Percentiles rank a stretch among this genome's conserved stretches.
Evolutionary conservation across 2,329 filamentous ascomycete genomes (phyloP).

Genomic region (Arthrobotrys sinensis): DNA sequence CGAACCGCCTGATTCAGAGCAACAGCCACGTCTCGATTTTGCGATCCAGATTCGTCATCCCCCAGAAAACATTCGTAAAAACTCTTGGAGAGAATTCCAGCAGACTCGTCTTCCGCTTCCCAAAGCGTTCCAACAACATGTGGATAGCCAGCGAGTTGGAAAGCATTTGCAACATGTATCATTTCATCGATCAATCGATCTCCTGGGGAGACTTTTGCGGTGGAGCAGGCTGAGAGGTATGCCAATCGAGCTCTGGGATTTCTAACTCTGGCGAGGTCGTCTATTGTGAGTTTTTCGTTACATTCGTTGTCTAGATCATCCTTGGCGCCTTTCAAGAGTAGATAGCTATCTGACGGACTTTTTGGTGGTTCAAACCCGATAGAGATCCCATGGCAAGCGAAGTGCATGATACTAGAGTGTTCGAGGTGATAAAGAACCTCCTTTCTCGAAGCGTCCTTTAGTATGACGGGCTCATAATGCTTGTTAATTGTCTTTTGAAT

Average conservation of each 20-base stretch:
- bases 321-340: not conserved
- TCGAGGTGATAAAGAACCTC: constrained; percentile 16
- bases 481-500: constrained; percentile 1
- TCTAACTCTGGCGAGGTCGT: not conserved
- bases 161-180: constrained; percentile 17
- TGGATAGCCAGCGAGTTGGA: constrained; percentile 15
- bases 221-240: constrained; percentile 5
- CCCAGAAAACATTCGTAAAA: not conserved
- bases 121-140: constrained; percentile 64
- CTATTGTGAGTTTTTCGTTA: not conserved
- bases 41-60: not conserved
- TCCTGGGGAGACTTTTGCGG: not conserved
- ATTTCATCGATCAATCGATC: not conserved
- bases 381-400: constrained; percentile 20
- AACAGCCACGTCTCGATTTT: not conserved
- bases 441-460: not conserved
- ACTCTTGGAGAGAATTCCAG: not conserved
- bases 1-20: constrained; percentile 6
- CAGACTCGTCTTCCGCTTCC: constrained; percentile 68
- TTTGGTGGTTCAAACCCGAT: constrained; percentile 14
- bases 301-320: not conserved
- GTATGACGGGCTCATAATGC: not conserved
- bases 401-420: constrained; percentile 16
- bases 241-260: constrained; percentile 1
- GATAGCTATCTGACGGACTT: constrained; percentile 34